phyloP scores from a whole-genome alignment of 345 rosid species.

The Moricandia arvensis region DNA sequence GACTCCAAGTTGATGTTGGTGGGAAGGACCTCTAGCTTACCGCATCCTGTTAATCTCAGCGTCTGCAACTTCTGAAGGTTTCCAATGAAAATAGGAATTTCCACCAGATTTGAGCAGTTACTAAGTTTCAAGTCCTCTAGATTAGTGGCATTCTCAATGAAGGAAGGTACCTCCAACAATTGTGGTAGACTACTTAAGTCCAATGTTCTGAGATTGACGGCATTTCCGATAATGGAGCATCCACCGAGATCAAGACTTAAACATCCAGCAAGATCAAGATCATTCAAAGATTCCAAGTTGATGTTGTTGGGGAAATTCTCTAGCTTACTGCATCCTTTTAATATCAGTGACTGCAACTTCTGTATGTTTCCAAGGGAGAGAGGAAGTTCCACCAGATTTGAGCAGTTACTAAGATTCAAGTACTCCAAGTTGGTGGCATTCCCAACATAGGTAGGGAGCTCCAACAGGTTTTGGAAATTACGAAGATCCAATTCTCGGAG shows the following conservation, averaged over 20 bases:
- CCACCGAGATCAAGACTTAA: not conserved
- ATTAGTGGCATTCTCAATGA: not conserved
- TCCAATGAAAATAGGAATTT: not conserved
- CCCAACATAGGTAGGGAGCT: not conserved
- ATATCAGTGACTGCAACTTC: not conserved
- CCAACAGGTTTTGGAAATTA: not conserved
- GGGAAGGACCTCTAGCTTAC: not conserved
- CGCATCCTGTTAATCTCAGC: not conserved
- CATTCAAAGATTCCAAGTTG: not conserved
- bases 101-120: not conserved
- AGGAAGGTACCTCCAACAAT: not conserved
- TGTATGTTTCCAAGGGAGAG: not conserved
- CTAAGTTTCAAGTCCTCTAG: not conserved
- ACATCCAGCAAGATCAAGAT: not conserved
- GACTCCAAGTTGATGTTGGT: constrained; percentile 6
- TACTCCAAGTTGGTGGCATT: not conserved
- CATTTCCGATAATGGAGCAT: not conserved
- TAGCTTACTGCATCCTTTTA: not conserved
- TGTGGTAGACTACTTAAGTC: not conserved
- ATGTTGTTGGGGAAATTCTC: not conserved
- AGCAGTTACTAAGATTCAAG: not conserved
- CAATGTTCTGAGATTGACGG: not conserved
- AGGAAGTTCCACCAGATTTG: not conserved
- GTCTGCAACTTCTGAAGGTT: not conserved
- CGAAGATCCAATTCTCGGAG: not conserved